A percentile compares a stretch with the other conserved stretches of the same genome.
These are phyloP conservation scores for Dioscorea cayenensis DNA, from an alignment of 116 monocot species.

Conservation along the genomic window DNA sequence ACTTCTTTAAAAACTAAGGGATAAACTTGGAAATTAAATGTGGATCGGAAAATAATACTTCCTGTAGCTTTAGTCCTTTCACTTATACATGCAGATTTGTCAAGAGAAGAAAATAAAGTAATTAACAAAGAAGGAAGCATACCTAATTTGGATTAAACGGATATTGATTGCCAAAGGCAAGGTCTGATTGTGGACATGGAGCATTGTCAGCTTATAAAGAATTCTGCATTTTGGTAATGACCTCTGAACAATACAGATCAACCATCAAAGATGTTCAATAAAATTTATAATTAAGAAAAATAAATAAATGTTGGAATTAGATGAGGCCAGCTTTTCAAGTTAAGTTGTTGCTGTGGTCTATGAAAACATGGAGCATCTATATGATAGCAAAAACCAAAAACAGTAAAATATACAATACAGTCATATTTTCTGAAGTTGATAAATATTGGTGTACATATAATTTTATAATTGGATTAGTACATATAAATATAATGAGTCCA, in stretches of 20 bases:
- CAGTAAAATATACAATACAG: neutral
- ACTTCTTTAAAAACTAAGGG: too few relatives aligned
- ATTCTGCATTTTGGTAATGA: constrained; percentile 90
- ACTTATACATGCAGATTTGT: too few relatives aligned
- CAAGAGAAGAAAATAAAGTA: too few relatives aligned
- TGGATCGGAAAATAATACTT: too few relatives aligned
- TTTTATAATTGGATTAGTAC: neutral
- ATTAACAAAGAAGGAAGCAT: too few relatives aligned
- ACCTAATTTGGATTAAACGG: too few relatives aligned
- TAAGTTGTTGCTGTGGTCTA: neutral
- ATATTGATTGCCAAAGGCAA: too few relatives aligned
- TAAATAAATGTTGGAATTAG: neutral
- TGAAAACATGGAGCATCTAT: too few relatives aligned
- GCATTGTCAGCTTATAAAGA: constrained; percentile 89
- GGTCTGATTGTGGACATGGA: too few relatives aligned
- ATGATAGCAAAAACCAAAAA: too few relatives aligned
- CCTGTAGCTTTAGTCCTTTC: too few relatives aligned
- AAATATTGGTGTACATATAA: neutral
- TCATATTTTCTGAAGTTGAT: neutral
- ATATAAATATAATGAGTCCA: neutral
- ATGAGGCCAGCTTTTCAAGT: neutral
- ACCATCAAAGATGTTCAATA: neutral
- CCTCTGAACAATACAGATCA: constrained; percentile 45
- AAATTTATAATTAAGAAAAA: neutral
- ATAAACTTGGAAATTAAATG: too few relatives aligned